A percentile compares a stretch with the other conserved stretches of the same genome.
phyloP scores from a whole-genome alignment of 75 land plant species.

The Pinus taeda region DNA sequence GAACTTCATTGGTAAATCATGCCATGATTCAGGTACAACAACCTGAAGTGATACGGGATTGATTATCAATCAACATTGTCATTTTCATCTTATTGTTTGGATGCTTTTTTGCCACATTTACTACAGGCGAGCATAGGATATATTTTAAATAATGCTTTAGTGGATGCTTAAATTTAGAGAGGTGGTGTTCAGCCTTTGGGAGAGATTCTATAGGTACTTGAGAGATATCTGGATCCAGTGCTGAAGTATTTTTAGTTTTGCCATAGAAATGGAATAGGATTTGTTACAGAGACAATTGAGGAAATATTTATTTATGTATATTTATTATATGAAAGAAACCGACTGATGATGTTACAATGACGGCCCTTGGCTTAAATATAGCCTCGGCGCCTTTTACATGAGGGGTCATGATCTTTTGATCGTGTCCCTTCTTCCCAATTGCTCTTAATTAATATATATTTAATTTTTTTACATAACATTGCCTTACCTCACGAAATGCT shows the following conservation, averaged over 20 bases:
- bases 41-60: not conserved
- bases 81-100: not conserved
- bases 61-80: too few relatives aligned
- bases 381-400: too few relatives aligned
- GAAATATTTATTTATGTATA: too few relatives aligned
- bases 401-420: too few relatives aligned
- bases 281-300: not conserved
- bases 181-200: not conserved
- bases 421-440: too few relatives aligned
- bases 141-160: constrained; percentile 1
- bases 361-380: too few relatives aligned
- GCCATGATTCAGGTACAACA: not conserved
- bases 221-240: not conserved
- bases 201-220: not conserved
- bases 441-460: too few relatives aligned
- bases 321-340: too few relatives aligned
- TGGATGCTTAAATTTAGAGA: not conserved
- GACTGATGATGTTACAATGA: too few relatives aligned
- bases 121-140: not conserved
- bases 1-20: not conserved
- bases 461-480: too few relatives aligned
- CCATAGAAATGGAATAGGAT: not conserved
- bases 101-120: constrained; percentile 3
- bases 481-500: too few relatives aligned
- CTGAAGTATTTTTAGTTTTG: not conserved